Evolutionary conservation across 2,329 filamentous ascomycete genomes (phyloP).

Genomic region (Arthrinium phaeospermum): DNA sequence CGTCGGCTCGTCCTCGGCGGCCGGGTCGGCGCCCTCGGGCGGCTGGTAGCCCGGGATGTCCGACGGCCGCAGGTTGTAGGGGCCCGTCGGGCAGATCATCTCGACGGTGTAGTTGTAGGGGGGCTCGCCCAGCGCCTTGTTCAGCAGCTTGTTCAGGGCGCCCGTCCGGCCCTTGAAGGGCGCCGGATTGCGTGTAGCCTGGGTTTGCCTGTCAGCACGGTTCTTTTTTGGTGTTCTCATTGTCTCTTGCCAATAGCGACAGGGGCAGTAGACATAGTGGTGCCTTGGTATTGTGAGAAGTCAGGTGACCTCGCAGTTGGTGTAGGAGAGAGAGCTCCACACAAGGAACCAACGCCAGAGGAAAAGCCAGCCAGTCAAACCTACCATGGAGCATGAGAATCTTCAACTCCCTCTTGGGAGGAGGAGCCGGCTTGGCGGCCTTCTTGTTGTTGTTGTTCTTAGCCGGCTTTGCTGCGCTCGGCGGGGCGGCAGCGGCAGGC

Average conservation of each 20-base stretch:
- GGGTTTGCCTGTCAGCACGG: neutral
- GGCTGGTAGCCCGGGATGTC: slow-evolving; percentile 74
- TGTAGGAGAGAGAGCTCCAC: neutral
- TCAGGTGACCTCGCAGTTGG: neutral
- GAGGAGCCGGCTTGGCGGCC: slow-evolving; percentile 37
- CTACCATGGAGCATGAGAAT: slow-evolving; percentile 80
- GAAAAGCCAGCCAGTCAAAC: slow-evolving; percentile 24
- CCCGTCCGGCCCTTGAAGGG: slow-evolving; percentile 88
- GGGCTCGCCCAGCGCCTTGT: slow-evolving; percentile 69
- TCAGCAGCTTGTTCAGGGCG: slow-evolving; percentile 80
- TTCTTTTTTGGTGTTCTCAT: neutral
- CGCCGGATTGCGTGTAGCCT: slow-evolving; percentile 91
- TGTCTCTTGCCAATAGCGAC: too few species aligned
- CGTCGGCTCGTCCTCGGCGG: slow-evolving; percentile 56
- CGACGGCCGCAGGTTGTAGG: slow-evolving; percentile 63
- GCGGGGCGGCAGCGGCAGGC: neutral
- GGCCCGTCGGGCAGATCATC: slow-evolving; percentile 73
- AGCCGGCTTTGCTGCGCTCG: slow-evolving; percentile 6
- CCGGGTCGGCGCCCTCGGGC: slow-evolving; percentile 47
- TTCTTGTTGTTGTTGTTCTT: neutral
- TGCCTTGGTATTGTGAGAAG: neutral
- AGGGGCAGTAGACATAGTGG: neutral
- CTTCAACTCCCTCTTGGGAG: slow-evolving; percentile 60
- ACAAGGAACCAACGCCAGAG: neutral
- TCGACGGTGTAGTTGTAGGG: slow-evolving; percentile 59